phyloP scores from a whole-genome alignment of 768 basidiomycete genomes.

The Lenzites betulinus region DNA sequence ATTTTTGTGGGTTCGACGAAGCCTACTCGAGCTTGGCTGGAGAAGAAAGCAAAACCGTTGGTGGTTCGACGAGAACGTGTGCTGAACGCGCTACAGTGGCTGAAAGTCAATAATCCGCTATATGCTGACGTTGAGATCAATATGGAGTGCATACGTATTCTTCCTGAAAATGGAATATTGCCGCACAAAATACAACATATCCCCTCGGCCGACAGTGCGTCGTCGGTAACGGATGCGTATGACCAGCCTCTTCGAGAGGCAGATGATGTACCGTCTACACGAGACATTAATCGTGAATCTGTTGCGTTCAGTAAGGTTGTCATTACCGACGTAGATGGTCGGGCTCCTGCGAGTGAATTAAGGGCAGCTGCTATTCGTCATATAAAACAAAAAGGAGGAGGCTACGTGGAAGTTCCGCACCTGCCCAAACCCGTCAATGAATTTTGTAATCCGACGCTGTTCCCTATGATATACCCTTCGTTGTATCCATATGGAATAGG shows the following conservation, averaged over 20 bases:
- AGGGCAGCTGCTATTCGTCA: conserved; percentile 39
- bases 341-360: conserved; percentile 30
- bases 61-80: background rate
- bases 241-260: background rate
- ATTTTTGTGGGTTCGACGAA: conserved; percentile 40
- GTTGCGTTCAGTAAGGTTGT: background rate
- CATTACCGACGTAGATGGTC: conserved; percentile 36
- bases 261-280: background rate
- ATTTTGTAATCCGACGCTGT: conserved; percentile 39
- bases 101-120: background rate
- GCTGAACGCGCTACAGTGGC: background rate
- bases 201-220: background rate
- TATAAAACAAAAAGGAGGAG: conserved; percentile 31
- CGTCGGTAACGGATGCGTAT: background rate
- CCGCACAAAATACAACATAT: background rate
- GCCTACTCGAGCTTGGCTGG: conserved; percentile 17
- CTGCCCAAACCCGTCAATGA: conserved; percentile 36
- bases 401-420: conserved; percentile 35
- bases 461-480: conserved; percentile 45
- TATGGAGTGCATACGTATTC: background rate
- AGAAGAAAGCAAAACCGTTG: background rate
- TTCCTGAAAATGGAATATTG: background rate
- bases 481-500: conserved; percentile 47
- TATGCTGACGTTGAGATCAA: background rate
- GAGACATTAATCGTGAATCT: background rate